phyloP scores from a whole-genome alignment of 768 basidiomycete species.

The Mycena galericulata region DNA sequence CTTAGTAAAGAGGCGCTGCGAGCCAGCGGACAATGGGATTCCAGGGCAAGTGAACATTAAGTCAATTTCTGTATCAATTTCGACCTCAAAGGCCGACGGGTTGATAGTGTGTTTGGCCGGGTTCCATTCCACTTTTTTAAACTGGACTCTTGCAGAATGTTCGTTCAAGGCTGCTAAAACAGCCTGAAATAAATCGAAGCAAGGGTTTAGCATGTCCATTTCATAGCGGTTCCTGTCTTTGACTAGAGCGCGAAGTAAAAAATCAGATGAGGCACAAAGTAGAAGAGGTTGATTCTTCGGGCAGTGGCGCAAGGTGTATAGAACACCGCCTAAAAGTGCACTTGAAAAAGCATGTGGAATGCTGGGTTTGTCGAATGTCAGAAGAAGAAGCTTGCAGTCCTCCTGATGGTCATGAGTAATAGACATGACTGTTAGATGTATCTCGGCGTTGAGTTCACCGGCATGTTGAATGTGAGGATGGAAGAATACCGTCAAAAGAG shows the following conservation, averaged over 20 bases:
- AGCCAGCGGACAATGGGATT: not conserved
- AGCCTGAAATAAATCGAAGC: not conserved
- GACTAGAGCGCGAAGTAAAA: not conserved
- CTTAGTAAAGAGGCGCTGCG: constrained; percentile 3
- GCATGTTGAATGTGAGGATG: not conserved
- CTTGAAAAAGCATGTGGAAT: not conserved
- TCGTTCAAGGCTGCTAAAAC: constrained; percentile 10
- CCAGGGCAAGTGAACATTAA: constrained; percentile 8
- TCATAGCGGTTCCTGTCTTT: not conserved
- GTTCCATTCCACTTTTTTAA: not conserved
- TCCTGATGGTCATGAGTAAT: not conserved
- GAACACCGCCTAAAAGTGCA: not conserved
- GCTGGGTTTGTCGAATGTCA: not conserved
- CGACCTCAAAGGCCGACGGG: not conserved
- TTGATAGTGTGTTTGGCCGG: not conserved
- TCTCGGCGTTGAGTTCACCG: not conserved
- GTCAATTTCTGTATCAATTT: constrained; percentile 11
- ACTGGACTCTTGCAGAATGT: not conserved
- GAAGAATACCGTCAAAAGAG: not conserved
- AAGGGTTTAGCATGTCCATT: not conserved
- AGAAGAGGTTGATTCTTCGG: not conserved
- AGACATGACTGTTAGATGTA: not conserved
- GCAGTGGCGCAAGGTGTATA: not conserved
- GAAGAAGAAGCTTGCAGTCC: not conserved
- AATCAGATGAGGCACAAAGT: not conserved